Base-by-base conservation (phyloP, 2,329 filamentous ascomycete genomes). In the Stemphylium vesicarium region DNA sequence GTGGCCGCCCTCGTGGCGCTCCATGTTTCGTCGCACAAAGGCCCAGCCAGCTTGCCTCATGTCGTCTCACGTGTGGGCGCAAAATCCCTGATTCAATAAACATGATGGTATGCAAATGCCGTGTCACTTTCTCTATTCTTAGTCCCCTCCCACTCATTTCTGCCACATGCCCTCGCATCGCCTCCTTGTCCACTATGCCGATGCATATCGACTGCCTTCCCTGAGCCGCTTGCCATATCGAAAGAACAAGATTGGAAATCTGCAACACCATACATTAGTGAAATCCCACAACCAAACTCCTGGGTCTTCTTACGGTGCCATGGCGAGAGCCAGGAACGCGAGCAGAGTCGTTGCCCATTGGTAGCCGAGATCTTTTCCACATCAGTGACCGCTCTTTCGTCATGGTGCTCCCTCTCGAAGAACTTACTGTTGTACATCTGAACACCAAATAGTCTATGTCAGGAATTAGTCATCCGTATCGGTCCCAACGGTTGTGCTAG, bases 371-470 rank as follows among this genome's bases (percentile, higher is more conserved):
- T 70, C 70, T 67, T 62, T 64, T 64, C 68, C 66, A 57, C 43
- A 70, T 75, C 67, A 79, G 76, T 79, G 74, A 79, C 78, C 77
- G 78, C 76, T 68, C 75, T 73, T 78, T 77, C 71, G 58, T 54
- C 52, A 51, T 45, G 46, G 56, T 57, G 48, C 59, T 32, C 56
- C 47, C 29, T 64, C 62, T 60, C 49, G 57, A 55, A 75, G 29
- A 79, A 79, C 79, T 75, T 70, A 81, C 80, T 75, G 65, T 80
- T 71, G 72, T 79, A 82, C 78, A 82, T 80, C 65, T 82, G 80
- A n/a, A 80, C 75, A 50, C 80, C 79, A 63, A 80, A 79, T 41
- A 59, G 39, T 32, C 43, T 50, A 57, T 43, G 46, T 45, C 49
- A 29, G 22, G 18, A 37, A 32, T 56, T 47, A 56, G 53, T 47